Conservation (phyloP, 2,329 filamentous ascomycete species). For the Fusarium algeriense region DNA sequence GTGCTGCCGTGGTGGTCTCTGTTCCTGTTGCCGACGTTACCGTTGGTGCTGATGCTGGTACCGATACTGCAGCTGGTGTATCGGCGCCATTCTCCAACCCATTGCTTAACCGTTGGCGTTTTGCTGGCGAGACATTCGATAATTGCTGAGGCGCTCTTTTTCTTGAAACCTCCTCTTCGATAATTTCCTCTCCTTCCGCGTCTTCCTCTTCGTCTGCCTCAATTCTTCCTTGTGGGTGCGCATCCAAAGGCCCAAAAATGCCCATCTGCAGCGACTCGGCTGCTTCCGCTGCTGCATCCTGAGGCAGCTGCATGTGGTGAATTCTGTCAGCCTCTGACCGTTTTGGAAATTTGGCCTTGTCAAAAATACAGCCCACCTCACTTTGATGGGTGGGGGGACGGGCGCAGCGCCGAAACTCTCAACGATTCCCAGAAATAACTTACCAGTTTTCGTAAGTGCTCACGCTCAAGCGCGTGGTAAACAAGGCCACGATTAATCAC, state of each 20-base stretch:
- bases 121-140: constrained; percentile 68
- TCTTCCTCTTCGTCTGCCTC: constrained; percentile 57
- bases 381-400: constrained; percentile 20
- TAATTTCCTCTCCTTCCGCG: constrained; percentile 53
- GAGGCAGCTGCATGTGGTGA: constrained; percentile 60
- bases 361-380: constrained; percentile 31
- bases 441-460: constrained; percentile 66
- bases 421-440: constrained; percentile 30
- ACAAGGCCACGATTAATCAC: constrained; percentile 73
- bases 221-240: constrained; percentile 58
- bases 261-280: constrained; percentile 63
- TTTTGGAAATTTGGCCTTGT: constrained; percentile 38
- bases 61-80: constrained; percentile 47
- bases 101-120: constrained; percentile 72
- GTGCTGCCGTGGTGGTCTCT: constrained; percentile 29
- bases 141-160: constrained; percentile 64
- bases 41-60: constrained; percentile 37
- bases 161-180: constrained; percentile 56
- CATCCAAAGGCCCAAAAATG: constrained; percentile 68
- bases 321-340: constrained; percentile 42
- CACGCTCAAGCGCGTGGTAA: constrained; percentile 70
- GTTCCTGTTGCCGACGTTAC: constrained; percentile 25
- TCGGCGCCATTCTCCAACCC: constrained; percentile 69
- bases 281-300: constrained; percentile 61
- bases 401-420: constrained; percentile 24